These are phyloP conservation scores for Chaetomiaceae sp. DNA, from an alignment of 2,329 filamentous ascomycete genomes.

Conservation along the genomic window DNA sequence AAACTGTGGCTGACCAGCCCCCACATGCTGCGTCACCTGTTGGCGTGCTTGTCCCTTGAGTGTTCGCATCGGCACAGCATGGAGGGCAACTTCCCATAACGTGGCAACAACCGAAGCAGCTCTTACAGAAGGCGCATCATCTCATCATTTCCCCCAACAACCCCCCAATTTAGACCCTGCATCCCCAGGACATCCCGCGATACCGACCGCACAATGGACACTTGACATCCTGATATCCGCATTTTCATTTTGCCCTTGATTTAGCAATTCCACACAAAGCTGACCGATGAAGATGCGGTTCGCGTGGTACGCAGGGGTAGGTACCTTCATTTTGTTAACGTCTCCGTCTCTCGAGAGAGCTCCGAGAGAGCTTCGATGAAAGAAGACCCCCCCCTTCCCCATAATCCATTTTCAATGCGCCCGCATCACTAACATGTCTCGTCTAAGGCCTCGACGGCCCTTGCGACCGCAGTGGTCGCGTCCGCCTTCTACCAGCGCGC, in stretches of 20 bases:
- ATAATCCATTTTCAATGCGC: slow-evolving; percentile 8
- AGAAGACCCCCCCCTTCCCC: too few species aligned
- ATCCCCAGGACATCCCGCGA: not conserved
- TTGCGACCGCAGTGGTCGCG: slow-evolving; percentile 77
- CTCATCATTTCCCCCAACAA: slow-evolving; percentile 4
- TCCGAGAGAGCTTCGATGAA: too few species aligned
- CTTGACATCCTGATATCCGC: slow-evolving; percentile 23
- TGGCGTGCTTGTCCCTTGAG: not conserved
- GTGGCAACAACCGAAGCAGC: slow-evolving; percentile 31
- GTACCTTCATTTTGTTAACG: slow-evolving; percentile 28
- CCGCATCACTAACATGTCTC: slow-evolving; percentile 15
- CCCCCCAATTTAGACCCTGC: not conserved
- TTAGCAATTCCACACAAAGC: slow-evolving; percentile 8
- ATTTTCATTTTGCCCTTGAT: slow-evolving; percentile 8
- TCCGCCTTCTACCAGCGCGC: slow-evolving; percentile 92
- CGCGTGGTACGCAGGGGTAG: slow-evolving; percentile 57
- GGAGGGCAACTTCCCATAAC: slow-evolving; percentile 23
- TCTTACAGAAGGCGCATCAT: slow-evolving; percentile 11
- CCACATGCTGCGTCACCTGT: not conserved
- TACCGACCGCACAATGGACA: slow-evolving; percentile 32
- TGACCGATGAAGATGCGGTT: slow-evolving; percentile 47
- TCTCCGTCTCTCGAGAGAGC: slow-evolving; percentile 6
- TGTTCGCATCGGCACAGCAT: not conserved
- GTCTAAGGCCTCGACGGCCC: slow-evolving; percentile 67
- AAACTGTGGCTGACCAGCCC: not conserved